Percentiles rank a stretch among this genome's conserved stretches.
phyloP scores from a whole-genome alignment of 2,329 filamentous ascomycete species.

The Graphilbum fragrans region DNA sequence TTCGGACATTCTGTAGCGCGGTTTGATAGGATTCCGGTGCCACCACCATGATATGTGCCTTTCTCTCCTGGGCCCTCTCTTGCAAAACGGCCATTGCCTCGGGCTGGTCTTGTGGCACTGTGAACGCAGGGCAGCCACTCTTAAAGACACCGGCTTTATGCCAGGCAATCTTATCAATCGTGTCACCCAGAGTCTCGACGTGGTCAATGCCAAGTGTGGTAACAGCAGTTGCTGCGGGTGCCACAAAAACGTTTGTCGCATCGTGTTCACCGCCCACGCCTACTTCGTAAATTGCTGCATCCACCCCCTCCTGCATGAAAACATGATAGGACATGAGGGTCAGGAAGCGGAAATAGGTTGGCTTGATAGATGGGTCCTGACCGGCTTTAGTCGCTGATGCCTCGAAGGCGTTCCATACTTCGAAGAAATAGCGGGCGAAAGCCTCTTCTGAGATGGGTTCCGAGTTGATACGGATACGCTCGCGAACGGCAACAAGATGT shows the following conservation, averaged over 20 bases:
- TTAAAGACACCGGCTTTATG: conserved; percentile 65
- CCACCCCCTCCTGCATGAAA: conserved; percentile 50
- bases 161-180: conserved; percentile 56
- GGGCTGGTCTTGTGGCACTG: conserved; percentile 29
- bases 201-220: conserved; percentile 60
- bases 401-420: conserved; percentile 45
- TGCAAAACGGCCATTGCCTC: conserved; percentile 37
- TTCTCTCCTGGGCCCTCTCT: conserved; percentile 38
- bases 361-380: conserved; percentile 25
- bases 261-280: conserved; percentile 58
- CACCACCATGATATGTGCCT: conserved; percentile 12
- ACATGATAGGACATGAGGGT: conserved; percentile 56
- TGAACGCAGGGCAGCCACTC: conserved; percentile 45
- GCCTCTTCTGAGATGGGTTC: conserved; percentile 41
- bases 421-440: conserved; percentile 56
- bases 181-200: conserved; percentile 47
- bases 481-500: conserved; percentile 54
- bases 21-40: conserved; percentile 5
- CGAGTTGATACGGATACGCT: conserved; percentile 53
- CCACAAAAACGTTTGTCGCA: conserved; percentile 51
- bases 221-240: conserved; percentile 46
- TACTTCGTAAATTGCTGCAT: conserved; percentile 53
- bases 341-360: conserved; percentile 49
- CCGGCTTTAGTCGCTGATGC: conserved; percentile 15
- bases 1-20: conserved; percentile 4